These are phyloP conservation scores for Nepenthes alata DNA, from an alignment of 179 eudicot genomes.

Conservation along the genomic window DNA sequence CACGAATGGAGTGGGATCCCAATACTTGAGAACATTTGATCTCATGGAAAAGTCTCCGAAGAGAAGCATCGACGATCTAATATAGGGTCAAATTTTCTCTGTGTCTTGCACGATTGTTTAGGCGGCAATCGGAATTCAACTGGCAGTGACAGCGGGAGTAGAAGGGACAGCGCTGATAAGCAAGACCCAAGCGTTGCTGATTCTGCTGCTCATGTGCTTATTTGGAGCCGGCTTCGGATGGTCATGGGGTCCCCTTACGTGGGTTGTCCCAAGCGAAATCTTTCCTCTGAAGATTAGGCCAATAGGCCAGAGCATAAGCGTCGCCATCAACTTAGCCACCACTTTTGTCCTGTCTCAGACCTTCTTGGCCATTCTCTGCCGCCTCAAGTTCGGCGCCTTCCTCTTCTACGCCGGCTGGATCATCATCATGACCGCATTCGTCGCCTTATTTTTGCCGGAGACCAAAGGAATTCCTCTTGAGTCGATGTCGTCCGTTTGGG, in stretches of 20 bases:
- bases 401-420: conserved; percentile 40
- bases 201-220: conserved; percentile 34
- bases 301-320: conserved; percentile 34
- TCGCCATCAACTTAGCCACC: conserved; percentile 27
- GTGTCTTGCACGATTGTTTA: neutral
- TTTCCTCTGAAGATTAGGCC: conserved; percentile 37
- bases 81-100: neutral
- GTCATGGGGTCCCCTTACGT: conserved; percentile 58
- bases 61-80: neutral
- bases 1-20: no score
- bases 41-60: neutral
- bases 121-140: conserved; percentile 15
- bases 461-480: conserved; percentile 38
- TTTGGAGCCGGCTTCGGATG: conserved; percentile 52
- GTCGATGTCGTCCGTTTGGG: conserved; percentile 42
- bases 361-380: conserved; percentile 37
- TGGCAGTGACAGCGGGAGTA: conserved; percentile 14
- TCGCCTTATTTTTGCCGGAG: conserved; percentile 33
- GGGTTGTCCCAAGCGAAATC: conserved; percentile 51
- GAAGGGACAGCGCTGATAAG: conserved; percentile 19
- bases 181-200: conserved; percentile 11
- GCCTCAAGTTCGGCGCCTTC: conserved; percentile 36
- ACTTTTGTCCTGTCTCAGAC: conserved; percentile 42
- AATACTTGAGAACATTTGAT: neutral
- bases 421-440: conserved; percentile 35